Evolutionary conservation across 805 yeast genomes (phyloP).

Genomic region (Brettanomyces anomalus): DNA sequence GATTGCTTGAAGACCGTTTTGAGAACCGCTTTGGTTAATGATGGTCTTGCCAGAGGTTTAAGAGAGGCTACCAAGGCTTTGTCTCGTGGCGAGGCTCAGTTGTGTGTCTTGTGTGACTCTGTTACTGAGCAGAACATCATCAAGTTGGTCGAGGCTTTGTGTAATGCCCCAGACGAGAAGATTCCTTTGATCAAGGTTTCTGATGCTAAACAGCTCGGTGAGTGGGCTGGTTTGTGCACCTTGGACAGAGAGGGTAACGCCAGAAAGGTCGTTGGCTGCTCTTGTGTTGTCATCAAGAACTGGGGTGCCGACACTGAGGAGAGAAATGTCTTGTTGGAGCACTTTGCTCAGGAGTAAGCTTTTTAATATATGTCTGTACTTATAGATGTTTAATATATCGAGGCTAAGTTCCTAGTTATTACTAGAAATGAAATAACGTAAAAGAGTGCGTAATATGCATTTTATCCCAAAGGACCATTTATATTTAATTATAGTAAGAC

Average conservation of each 20-base stretch:
- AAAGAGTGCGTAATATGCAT: neutral
- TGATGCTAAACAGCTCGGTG: constrained; percentile 99
- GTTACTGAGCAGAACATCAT: constrained; percentile 96
- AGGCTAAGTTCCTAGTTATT: constrained; percentile 1
- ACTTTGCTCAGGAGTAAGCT: constrained; percentile 81
- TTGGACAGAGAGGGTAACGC: constrained; percentile 99
- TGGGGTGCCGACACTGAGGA: constrained; percentile 99
- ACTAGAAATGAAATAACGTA: neutral
- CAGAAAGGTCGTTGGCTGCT: constrained; percentile 99
- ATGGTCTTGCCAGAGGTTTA: constrained; percentile 99
- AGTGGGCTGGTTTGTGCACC: constrained; percentile 99
- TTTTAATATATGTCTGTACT: constrained; percentile 1
- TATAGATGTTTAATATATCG: neutral
- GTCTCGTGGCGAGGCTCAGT: constrained; percentile 94
- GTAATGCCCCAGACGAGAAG: constrained; percentile 94
- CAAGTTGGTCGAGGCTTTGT: constrained; percentile 97
- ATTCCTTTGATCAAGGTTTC: constrained; percentile 98
- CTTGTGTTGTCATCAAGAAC: constrained; percentile 98
- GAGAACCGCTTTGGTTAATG: constrained; percentile 96
- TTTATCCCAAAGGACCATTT: neutral
- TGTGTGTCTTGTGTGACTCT: constrained; percentile 95
- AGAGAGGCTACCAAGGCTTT: constrained; percentile 99
- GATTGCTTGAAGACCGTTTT: constrained; percentile 97
- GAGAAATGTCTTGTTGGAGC: constrained; percentile 91
- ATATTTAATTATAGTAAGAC: too few species aligned